Evolutionary conservation across 768 basidiomycete genomes (phyloP).

Genomic region (Plicaturopsis crispa): DNA sequence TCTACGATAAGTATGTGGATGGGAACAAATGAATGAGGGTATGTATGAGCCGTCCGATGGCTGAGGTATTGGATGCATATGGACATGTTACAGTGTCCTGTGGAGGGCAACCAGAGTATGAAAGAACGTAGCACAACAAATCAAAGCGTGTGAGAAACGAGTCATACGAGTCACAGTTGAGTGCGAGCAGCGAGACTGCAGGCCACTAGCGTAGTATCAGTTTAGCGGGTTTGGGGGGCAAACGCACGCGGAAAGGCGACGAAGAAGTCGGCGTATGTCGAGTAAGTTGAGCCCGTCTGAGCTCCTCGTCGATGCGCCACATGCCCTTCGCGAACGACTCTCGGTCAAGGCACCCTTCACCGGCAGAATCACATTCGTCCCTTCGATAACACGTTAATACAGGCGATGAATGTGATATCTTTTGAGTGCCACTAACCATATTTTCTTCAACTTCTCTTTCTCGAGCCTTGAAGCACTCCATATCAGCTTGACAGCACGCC

Average conservation of each 20-base stretch:
- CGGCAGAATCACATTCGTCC: slow-evolving; percentile 59
- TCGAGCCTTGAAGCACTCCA: slow-evolving; percentile 60
- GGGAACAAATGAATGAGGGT: too few species aligned
- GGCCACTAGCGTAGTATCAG: too few species aligned
- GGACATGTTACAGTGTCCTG: too few species aligned
- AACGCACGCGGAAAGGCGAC: too few species aligned
- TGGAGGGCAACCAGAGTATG: too few species aligned
- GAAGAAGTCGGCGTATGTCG: too few species aligned
- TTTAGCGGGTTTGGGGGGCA: too few species aligned
- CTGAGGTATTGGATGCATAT: too few species aligned
- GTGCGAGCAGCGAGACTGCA: slow-evolving; percentile 6
- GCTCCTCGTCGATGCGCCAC: slow-evolving; percentile 84
- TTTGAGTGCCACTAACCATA: slow-evolving; percentile 54
- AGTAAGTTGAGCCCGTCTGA: slow-evolving; percentile 47
- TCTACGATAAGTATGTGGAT: too few species aligned
- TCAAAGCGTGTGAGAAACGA: slow-evolving; percentile 3
- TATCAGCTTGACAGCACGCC: slow-evolving; percentile 45
- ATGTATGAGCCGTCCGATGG: too few species aligned
- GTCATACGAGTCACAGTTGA: background rate
- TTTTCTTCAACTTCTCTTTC: slow-evolving; percentile 41
- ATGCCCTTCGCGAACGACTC: slow-evolving; percentile 70
- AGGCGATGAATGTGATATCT: too few species aligned
- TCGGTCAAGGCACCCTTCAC: slow-evolving; percentile 50
- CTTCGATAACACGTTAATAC: slow-evolving; percentile 35
- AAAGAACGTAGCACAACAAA: too few species aligned